Evolutionary conservation across 2,329 filamentous ascomycete species (phyloP).

Genomic region (Teratosphaeria epicoccoides): DNA sequence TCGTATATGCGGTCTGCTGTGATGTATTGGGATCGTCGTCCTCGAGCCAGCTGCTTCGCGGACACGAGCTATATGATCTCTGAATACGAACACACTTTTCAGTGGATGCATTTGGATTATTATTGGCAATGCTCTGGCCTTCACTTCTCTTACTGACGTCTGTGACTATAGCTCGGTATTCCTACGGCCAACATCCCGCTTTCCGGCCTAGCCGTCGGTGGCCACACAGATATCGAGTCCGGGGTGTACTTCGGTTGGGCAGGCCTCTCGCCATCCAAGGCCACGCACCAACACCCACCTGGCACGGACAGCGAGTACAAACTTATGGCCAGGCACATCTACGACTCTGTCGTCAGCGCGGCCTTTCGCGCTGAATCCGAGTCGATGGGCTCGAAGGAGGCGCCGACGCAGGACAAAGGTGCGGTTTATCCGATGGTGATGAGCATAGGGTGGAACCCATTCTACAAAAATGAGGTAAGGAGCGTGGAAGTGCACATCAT

Average conservation of each 20-base stretch:
- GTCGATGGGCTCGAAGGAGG: conserved; percentile 1
- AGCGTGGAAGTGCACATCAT: conserved; percentile 60
- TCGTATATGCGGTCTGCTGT: background rate
- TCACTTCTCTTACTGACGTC: background rate
- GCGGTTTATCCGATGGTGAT: conserved; percentile 75
- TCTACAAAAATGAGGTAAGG: conserved; percentile 82
- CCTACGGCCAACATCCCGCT: conserved; percentile 82
- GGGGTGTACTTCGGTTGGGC: conserved; percentile 95
- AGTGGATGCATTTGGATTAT: background rate
- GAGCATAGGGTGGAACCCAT: conserved; percentile 94
- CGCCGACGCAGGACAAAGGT: conserved; percentile 9
- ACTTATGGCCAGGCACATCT: conserved; percentile 13
- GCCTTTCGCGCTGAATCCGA: conserved; percentile 4
- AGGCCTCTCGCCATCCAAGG: conserved; percentile 41
- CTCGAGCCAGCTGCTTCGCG: background rate
- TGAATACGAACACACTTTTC: background rate
- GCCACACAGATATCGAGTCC: conserved; percentile 50
- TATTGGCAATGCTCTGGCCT: background rate
- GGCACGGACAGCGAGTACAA: conserved; percentile 15
- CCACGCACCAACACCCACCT: conserved; percentile 15
- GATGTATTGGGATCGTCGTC: background rate
- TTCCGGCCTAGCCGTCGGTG: conserved; percentile 59
- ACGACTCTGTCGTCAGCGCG: conserved; percentile 9
- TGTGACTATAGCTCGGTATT: conserved; percentile 62
- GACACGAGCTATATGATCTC: background rate